Conservation (phyloP, 176 grass and related monocot genomes). For the Oryza meridionalis region DNA sequence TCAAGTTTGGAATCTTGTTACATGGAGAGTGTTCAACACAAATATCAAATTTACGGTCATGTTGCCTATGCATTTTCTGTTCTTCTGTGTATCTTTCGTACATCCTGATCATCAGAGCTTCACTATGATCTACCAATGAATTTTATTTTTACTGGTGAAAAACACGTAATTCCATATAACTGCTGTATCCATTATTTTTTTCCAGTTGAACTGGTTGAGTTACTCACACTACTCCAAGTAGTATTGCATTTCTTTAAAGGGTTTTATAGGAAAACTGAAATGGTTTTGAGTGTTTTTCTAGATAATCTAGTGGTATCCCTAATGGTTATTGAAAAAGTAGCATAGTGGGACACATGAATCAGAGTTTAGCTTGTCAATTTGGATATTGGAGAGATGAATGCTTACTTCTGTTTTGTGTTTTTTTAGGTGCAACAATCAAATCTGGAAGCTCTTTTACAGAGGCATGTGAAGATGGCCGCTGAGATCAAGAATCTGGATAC, state of each 20-base stretch:
- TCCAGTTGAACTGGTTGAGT: slow-evolving; percentile 21
- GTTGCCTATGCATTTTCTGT: not conserved
- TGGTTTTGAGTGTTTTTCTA: slow-evolving; percentile 25
- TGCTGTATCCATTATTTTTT: slow-evolving; percentile 12
- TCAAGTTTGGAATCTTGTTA: not conserved
- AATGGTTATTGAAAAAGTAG: slow-evolving; percentile 26
- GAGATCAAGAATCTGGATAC: slow-evolving; percentile 99
- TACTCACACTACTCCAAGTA: slow-evolving; percentile 10
- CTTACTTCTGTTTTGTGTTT: slow-evolving; percentile 11
- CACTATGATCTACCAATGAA: not conserved
- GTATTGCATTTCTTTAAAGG: slow-evolving; percentile 12
- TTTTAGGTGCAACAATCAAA: slow-evolving; percentile 95
- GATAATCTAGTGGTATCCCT: slow-evolving; percentile 8
- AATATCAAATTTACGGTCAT: slow-evolving; percentile 28
- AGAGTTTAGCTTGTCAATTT: slow-evolving; percentile 26
- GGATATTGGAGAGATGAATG: slow-evolving; percentile 24
- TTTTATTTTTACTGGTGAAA: slow-evolving; percentile 28
- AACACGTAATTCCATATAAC: slow-evolving; percentile 31
- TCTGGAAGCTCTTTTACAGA: slow-evolving; percentile 87
- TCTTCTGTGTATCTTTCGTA: not conserved
- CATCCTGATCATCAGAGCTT: slow-evolving; percentile 32
- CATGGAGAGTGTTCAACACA: slow-evolving; percentile 3
- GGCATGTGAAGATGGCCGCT: slow-evolving; percentile 96
- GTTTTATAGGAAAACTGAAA: slow-evolving; percentile 16
- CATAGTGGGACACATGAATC: not conserved